A percentile compares a stretch with the other conserved stretches of the same genome.
phyloP scores from a whole-genome alignment of 768 basidiomycete genomes.

The Amylocystis lapponica region DNA sequence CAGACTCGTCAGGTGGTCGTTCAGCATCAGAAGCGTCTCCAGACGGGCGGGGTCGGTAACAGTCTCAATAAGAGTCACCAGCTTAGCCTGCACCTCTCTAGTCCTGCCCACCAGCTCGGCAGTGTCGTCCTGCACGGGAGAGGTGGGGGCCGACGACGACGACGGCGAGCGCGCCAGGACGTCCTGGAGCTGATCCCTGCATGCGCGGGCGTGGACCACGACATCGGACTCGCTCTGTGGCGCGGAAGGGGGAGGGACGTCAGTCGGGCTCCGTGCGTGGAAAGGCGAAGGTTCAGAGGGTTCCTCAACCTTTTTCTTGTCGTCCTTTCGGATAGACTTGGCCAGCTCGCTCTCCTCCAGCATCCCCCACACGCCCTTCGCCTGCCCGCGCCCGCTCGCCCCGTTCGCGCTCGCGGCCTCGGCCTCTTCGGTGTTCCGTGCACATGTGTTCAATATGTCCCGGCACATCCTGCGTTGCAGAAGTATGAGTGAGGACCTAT shows the following conservation, averaged over 20 bases:
- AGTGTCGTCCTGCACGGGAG: conserved; percentile 12
- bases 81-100: conserved; percentile 44
- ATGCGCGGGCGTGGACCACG: conserved; percentile 38
- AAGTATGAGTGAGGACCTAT: conserved; percentile 1
- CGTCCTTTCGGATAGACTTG: conserved; percentile 53
- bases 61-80: conserved; percentile 47
- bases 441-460: conserved; percentile 85
- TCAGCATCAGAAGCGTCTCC: conserved; percentile 63
- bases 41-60: conserved; percentile 55
- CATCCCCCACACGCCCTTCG: conserved; percentile 77
- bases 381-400: conserved; percentile 44
- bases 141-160: conserved; percentile 12
- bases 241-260: conserved; percentile 15
- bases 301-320: conserved; percentile 47
- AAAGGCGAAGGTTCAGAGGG: conserved; percentile 14
- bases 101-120: conserved; percentile 46
- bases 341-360: conserved; percentile 84
- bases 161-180: conserved; percentile 18
- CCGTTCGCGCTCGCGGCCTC: conserved; percentile 33
- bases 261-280: conserved; percentile 14
- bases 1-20: conserved; percentile 61
- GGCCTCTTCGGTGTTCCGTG: conserved; percentile 90
- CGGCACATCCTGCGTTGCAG: conserved; percentile 57
- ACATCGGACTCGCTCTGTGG: conserved; percentile 38
- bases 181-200: conserved; percentile 25